Evolutionary conservation across 345 rosid genomes (phyloP).

Genomic region (Cardamine occulta): DNA sequence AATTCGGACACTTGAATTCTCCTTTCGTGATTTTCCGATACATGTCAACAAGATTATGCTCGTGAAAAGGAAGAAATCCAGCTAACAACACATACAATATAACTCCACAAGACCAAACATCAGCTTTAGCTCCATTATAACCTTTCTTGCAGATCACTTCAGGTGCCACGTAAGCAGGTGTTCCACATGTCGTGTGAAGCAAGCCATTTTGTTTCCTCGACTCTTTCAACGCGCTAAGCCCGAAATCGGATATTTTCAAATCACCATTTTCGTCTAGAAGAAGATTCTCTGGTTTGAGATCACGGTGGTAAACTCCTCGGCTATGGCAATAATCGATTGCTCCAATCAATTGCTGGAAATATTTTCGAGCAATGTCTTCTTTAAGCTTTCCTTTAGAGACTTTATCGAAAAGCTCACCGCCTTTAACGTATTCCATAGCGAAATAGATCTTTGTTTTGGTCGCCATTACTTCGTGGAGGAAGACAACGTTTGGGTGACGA

Average conservation of each 20-base stretch:
- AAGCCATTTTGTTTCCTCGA: slow-evolving; percentile 70
- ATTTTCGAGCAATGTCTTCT: slow-evolving; percentile 68
- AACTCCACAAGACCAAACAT: slow-evolving; percentile 90
- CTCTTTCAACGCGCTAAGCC: slow-evolving; percentile 66
- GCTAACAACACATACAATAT: slow-evolving; percentile 74
- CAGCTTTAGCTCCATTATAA: slow-evolving; percentile 79
- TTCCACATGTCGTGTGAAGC: slow-evolving; percentile 90
- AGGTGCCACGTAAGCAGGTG: slow-evolving; percentile 91
- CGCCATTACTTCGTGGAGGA: slow-evolving; percentile 89
- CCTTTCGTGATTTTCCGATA: slow-evolving; percentile 67
- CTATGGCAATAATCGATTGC: slow-evolving; percentile 88
- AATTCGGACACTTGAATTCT: slow-evolving; percentile 73
- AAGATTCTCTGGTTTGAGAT: slow-evolving; percentile 86
- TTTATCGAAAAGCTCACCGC: slow-evolving; percentile 82
- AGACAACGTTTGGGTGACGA: slow-evolving; percentile 72
- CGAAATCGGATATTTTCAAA: slow-evolving; percentile 78
- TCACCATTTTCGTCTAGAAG: slow-evolving; percentile 74
- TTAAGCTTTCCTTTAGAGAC: slow-evolving; percentile 74
- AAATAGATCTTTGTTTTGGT: slow-evolving; percentile 82
- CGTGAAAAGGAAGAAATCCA: slow-evolving; percentile 77
- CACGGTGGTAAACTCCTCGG: slow-evolving; percentile 85
- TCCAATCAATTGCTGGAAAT: slow-evolving; percentile 74
- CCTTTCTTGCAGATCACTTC: slow-evolving; percentile 79
- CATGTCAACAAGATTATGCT: slow-evolving; percentile 68
- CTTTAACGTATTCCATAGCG: slow-evolving; percentile 72